Evolutionary conservation across 257 asterid genomes (phyloP).

Genomic region (Nicotiana sylvestris): DNA sequence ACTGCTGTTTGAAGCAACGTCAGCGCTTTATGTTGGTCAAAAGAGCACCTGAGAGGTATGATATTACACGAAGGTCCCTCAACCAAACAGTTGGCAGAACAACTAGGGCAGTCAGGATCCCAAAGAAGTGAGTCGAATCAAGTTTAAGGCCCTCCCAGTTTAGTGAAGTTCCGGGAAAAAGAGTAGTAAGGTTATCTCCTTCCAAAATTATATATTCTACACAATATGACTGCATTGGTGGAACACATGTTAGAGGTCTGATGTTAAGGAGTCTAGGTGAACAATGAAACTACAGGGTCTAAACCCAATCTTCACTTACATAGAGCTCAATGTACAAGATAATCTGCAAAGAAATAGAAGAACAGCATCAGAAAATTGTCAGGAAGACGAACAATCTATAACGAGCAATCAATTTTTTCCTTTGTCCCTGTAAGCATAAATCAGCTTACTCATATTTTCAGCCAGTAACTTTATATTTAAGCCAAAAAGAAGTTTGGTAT

Average conservation of each 20-base stretch:
- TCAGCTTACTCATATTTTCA: not conserved
- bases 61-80: conserved; percentile 69
- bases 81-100: conserved; percentile 80
- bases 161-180: conserved; percentile 61
- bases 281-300: not conserved
- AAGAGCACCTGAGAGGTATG: conserved; percentile 69
- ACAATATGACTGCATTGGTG: conserved; percentile 57
- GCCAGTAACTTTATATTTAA: not conserved
- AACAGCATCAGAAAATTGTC: not conserved
- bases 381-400: not conserved
- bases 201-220: conserved; percentile 76
- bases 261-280: not conserved
- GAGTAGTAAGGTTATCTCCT: conserved; percentile 70
- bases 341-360: conserved; percentile 43
- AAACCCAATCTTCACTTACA: conserved; percentile 36
- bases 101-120: conserved; percentile 42
- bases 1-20: not conserved
- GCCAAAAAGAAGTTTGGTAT: not conserved
- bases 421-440: not conserved
- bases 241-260: conserved; percentile 14
- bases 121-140: conserved; percentile 62
- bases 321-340: conserved; percentile 76
- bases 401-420: not conserved
- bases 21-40: not conserved
- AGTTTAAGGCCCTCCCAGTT: conserved; percentile 46